Conservation (phyloP, 179 eudicot species). For the Dionaea muscipula region DNA sequence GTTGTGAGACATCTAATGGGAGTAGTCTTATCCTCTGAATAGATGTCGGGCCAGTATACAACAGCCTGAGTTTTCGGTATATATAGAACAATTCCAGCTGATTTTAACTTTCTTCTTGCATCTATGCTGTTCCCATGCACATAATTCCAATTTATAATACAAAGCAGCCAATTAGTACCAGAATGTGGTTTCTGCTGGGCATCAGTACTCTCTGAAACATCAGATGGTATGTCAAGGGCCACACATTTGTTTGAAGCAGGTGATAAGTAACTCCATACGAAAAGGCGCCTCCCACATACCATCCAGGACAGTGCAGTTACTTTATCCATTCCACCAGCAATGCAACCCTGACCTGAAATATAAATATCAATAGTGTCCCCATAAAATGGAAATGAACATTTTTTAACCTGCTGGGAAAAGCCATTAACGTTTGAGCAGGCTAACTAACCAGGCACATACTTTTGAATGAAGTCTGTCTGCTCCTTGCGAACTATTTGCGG, state of each 20-base stretch:
- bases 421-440: neutral
- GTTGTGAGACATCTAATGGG: constrained; percentile 36
- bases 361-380: constrained; percentile 1
- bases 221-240: constrained; percentile 54
- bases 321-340: constrained; percentile 88
- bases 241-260: constrained; percentile 65
- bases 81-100: constrained; percentile 69
- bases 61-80: constrained; percentile 44
- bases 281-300: constrained; percentile 59
- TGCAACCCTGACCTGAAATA: constrained; percentile 43
- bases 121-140: constrained; percentile 19
- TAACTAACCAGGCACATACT: constrained; percentile 42
- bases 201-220: constrained; percentile 22
- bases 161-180: constrained; percentile 52
- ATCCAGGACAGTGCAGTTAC: constrained; percentile 75
- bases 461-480: constrained; percentile 38
- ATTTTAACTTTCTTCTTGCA: constrained; percentile 25
- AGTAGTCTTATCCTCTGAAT: constrained; percentile 25
- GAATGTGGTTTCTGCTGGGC: constrained; percentile 18
- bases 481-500: constrained; percentile 82
- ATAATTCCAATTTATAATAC: constrained; percentile 51
- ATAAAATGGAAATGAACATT: neutral
- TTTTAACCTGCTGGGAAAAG: neutral
- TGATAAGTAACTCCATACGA: constrained; percentile 68
- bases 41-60: constrained; percentile 76